Evolutionary conservation across 2,329 filamentous ascomycete species (phyloP).

Genomic region (Scedosporium apiospermum): DNA sequence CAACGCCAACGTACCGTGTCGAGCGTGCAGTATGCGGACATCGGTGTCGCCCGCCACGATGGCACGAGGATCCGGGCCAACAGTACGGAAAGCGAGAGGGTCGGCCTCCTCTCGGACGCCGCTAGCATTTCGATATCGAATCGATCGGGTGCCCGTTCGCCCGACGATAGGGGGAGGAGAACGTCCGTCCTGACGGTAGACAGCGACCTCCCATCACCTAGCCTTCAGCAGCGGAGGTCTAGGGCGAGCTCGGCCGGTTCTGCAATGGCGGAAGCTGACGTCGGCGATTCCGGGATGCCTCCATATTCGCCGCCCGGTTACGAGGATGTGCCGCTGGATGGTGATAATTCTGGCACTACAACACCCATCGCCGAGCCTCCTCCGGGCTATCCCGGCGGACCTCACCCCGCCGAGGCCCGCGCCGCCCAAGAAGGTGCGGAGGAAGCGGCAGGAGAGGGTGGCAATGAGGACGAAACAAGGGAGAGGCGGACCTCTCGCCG

Average conservation of each 20-base stretch:
- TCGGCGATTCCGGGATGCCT: conserved; percentile 37
- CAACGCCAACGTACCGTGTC: conserved; percentile 58
- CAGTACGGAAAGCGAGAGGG: conserved; percentile 62
- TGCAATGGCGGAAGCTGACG: conserved; percentile 39
- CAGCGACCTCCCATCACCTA: conserved; percentile 32
- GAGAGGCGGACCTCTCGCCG: conserved; percentile 13
- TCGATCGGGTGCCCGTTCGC: conserved; percentile 22
- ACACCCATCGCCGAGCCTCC: conserved; percentile 39
- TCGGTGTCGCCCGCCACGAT: conserved; percentile 69
- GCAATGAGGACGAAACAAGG: background rate
- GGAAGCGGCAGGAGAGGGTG: background rate
- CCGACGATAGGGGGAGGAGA: conserved; percentile 35
- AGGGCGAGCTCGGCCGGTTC: conserved; percentile 33
- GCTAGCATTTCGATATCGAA: conserved; percentile 47
- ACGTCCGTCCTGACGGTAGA: conserved; percentile 48
- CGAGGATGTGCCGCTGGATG: conserved; percentile 36
- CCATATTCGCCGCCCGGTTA: conserved; percentile 40
- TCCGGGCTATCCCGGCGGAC: conserved; percentile 35
- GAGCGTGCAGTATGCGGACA: conserved; percentile 65
- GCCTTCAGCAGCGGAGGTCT: conserved; percentile 19
- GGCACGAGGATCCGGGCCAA: conserved; percentile 66
- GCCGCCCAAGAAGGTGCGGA: conserved; percentile 7
- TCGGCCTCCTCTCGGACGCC: conserved; percentile 62
- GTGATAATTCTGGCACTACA: conserved; percentile 26
- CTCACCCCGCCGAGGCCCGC: background rate